phyloP scores from a whole-genome alignment of 148 eudicot species.

The Cornus suecica region DNA sequence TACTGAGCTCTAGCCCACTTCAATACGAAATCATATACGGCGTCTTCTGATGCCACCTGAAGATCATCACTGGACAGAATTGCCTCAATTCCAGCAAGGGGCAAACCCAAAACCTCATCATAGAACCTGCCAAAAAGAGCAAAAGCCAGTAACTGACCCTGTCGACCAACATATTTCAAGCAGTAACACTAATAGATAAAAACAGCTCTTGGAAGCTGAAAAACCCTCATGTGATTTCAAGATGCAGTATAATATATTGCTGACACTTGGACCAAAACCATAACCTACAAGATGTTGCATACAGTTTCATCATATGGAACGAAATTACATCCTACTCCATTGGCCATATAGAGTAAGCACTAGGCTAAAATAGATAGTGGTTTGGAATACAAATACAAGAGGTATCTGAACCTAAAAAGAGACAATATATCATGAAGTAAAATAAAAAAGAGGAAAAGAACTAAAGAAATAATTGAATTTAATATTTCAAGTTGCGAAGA shows the following conservation, averaged over 20 bases:
- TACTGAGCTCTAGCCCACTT: conserved; percentile 76
- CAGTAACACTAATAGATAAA: neutral
- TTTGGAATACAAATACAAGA: neutral
- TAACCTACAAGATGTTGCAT: neutral
- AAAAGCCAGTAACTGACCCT: neutral
- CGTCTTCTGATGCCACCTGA: conserved; percentile 93
- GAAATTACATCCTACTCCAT: neutral
- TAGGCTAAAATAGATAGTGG: neutral
- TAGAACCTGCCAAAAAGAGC: conserved; percentile 46
- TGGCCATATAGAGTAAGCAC: neutral
- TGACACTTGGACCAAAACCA: neutral
- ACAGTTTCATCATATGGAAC: neutral
- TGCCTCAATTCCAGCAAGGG: conserved; percentile 91
- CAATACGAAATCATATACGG: conserved; percentile 75
- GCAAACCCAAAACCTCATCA: conserved; percentile 75
- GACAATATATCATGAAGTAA: neutral
- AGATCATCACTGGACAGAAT: conserved; percentile 76
- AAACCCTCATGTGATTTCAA: neutral
- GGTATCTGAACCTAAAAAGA: neutral
- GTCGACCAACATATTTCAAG: neutral
- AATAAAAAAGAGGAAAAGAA: neutral
- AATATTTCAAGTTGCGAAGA: neutral
- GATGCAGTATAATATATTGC: neutral
- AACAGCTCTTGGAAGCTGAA: neutral
- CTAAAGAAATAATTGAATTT: neutral